Base-by-base conservation (phyloP, 148 eudicot species). In the Linanthus parryae region DNA sequence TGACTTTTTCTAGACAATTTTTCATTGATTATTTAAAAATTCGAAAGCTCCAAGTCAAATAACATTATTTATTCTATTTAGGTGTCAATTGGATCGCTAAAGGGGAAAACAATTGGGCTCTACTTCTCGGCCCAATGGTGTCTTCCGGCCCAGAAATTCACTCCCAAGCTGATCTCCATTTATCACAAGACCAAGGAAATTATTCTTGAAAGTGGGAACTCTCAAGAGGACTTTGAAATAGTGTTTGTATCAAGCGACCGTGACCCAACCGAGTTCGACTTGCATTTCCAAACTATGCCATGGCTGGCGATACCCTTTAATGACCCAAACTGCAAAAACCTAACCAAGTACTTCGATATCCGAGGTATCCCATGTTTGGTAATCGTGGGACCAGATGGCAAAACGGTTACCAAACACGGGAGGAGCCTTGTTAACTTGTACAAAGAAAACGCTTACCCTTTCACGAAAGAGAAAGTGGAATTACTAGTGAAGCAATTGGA, bases 91-190 rank as follows among this genome's bases (percentile, higher is more conserved):
- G 45, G 67, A 29, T 77, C 79, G 1, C 57, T 84, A 28, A 61
- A 48, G 11, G 88, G 94, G 26, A 84, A 81, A 60, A 84, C 87
- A 37, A 57, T 78, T 14, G 94, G 87, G 18, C 79, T 84, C 15
- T 84, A 72, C 50, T 84, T 84, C 63, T 70, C 87, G 27, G 94
- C 94, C 33, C 62, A 84, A 39, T 84, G 94, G 94, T 81, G 87
- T 23, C 36, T 57, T 47, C 94, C 94, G 3, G 82, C 75, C 34
- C 44, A 41, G n/a, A 70, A 70, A 14, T 84, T 81, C 64, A 81
- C 83, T 21, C 73, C 75, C 1, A 84, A 75, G 57, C 48, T 84
- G 25, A 74, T 59, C 44, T 75, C 87, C 52, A 73, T 75, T 27
- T 81, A 84, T 71, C 64, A 67, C 15, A 81, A 56, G 64, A 73